phyloP scores from a whole-genome alignment of 2,329 filamentous ascomycete species.

The Aspergillus glaucus region DNA sequence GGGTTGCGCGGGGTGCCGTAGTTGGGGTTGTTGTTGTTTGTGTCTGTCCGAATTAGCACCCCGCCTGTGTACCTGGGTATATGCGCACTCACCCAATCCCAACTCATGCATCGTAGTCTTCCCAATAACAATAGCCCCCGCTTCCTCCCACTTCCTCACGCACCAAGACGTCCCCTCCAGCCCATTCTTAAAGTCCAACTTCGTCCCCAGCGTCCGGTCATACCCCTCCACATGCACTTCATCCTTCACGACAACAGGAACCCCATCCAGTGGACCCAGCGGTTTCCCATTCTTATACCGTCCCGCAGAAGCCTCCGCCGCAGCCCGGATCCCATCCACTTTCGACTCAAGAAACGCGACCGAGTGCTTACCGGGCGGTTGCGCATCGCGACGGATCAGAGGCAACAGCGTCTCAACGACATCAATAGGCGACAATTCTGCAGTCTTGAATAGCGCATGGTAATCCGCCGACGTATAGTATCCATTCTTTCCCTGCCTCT shows the following conservation, averaged over 20 bases:
- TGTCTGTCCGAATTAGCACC: constrained; percentile 45
- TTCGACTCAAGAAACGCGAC: constrained; percentile 67
- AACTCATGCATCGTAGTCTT: constrained; percentile 78
- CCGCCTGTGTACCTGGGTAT: not conserved
- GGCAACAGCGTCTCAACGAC: constrained; percentile 67
- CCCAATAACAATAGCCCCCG: constrained; percentile 67
- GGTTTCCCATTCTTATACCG: constrained; percentile 63
- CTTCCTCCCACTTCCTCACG: constrained; percentile 63
- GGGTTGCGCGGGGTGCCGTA: constrained; percentile 74
- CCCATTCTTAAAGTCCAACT: constrained; percentile 49
- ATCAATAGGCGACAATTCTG: constrained; percentile 62
- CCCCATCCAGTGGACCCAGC: constrained; percentile 67
- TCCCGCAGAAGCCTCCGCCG: constrained; percentile 66
- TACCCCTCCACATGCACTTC: constrained; percentile 69
- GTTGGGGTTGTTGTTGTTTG: constrained; percentile 72
- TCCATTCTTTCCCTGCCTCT: constrained; percentile 28
- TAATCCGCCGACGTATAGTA: constrained; percentile 73
- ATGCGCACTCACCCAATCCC: constrained; percentile 52
- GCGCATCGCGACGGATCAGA: constrained; percentile 57
- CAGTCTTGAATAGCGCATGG: constrained; percentile 65
- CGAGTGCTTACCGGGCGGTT: constrained; percentile 55
- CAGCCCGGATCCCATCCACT: constrained; percentile 56
- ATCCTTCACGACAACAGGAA: constrained; percentile 79
- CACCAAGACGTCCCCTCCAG: constrained; percentile 60
- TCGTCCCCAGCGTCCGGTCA: constrained; percentile 59